Conservation (phyloP, 768 basidiomycete species). For the Hypsizygus marmoreus region DNA sequence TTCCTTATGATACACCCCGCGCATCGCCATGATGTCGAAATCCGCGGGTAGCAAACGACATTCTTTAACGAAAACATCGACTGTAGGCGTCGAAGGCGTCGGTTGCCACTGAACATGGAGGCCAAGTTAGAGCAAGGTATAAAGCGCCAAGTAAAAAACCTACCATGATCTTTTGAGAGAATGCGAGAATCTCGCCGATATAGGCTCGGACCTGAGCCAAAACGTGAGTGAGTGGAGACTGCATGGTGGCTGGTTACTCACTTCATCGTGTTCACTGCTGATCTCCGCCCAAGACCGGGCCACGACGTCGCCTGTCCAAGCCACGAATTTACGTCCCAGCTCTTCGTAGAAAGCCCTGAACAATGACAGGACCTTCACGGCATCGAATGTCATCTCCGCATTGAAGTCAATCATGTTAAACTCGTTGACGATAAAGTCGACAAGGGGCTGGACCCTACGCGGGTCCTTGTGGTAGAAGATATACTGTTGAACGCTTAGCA, state of each 20-base stretch:
- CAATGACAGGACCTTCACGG: conserved; percentile 66
- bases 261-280: conserved; percentile 78
- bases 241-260: conserved; percentile 27
- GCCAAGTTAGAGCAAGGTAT: conserved; percentile 2
- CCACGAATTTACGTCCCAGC: conserved; percentile 76
- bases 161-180: conserved; percentile 74
- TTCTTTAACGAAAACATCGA: conserved; percentile 68
- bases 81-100: conserved; percentile 57
- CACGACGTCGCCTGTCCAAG: conserved; percentile 74
- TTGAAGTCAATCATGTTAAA: conserved; percentile 75
- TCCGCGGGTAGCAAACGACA: conserved; percentile 56
- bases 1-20: conserved; percentile 59
- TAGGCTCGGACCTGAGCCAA: conserved; percentile 63
- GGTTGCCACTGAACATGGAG: conserved; percentile 56
- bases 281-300: conserved; percentile 72
- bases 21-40: conserved; percentile 76
- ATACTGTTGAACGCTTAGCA: conserved; percentile 47
- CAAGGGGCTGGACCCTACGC: conserved; percentile 75
- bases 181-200: conserved; percentile 74
- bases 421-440: conserved; percentile 69
- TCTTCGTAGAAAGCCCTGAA: conserved; percentile 74
- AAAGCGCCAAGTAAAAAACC: conserved; percentile 10
- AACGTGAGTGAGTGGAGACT: conserved; percentile 3
- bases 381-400: conserved; percentile 81
- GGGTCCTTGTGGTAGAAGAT: conserved; percentile 81